These are phyloP conservation scores for Chlorella sp. DNA, from an alignment of 139 green algal species.

Conservation along the genomic window DNA sequence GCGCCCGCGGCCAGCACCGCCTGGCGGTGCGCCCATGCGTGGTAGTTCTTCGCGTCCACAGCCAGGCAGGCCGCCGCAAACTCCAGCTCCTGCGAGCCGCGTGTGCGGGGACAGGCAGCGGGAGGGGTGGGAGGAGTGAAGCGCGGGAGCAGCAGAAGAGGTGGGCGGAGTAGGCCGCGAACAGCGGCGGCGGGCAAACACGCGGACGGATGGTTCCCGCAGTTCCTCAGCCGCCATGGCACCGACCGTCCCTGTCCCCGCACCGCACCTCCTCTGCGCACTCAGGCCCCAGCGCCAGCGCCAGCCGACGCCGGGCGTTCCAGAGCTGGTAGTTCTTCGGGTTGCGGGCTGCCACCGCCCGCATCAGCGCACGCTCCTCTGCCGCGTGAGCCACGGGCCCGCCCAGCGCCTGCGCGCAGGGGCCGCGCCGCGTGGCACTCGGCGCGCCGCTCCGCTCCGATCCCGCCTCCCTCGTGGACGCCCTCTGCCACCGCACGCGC, in stretches of 20 bases:
- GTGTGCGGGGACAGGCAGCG: neutral
- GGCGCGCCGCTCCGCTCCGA: no score
- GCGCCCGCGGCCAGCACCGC: slow-evolving; percentile 29
- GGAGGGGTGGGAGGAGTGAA: neutral
- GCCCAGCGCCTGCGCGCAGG: slow-evolving; percentile 28
- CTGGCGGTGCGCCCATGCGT: slow-evolving; percentile 85
- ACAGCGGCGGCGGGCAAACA: no score
- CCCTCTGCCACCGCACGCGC: no score
- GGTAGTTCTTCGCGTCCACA: slow-evolving; percentile 88
- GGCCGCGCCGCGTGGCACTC: no score
- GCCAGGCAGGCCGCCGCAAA: slow-evolving; percentile 59
- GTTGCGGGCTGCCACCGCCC: slow-evolving; percentile 40
- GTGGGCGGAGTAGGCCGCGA: no score
- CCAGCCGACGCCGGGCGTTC: slow-evolving; percentile 77
- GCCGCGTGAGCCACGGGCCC: slow-evolving; percentile 33
- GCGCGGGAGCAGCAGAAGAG: no score
- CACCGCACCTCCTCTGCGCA: slow-evolving; percentile 49
- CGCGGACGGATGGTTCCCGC: no score
- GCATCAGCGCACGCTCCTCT: slow-evolving; percentile 29
- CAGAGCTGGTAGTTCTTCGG: slow-evolving; percentile 96
- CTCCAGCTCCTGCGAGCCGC: slow-evolving; percentile 43
- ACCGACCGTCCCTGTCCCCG: no score
- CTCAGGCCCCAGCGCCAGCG: slow-evolving; percentile 37
- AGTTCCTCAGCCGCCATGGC: no score
- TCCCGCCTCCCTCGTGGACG: no score